Base-by-base conservation (phyloP, 2,329 filamentous ascomycete species). In the Botrytis galanthina region DNA sequence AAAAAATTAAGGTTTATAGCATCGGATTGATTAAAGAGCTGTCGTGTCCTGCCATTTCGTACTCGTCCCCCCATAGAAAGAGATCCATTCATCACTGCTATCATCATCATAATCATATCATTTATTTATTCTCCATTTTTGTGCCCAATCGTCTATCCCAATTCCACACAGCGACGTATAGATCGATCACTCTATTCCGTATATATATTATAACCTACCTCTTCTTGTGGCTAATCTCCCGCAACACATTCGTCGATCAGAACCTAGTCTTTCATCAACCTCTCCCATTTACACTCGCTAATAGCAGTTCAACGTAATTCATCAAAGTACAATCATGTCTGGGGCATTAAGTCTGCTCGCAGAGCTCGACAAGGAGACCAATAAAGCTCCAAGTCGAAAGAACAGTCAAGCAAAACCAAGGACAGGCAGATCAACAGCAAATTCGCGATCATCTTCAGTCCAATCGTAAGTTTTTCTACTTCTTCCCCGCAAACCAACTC, bases 311-410 rank as follows among this genome's bases (percentile, higher is more conserved):
- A 5, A 18, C n/a, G 2, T 29, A 32, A 14, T 5, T 18, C 16
- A 1, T 54, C 51, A n/a, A 29, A 54, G n/a, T 26, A 22, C 35
- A 67, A 37, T 8, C 10, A 72, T 72, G 60, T 67, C 70, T 8
- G 70, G 60, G 22, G 60, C 70, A 32, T 67, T 72, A 44, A 64
- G 62, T 32, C 10, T 72, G 48, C 60, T 72, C 29, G 62, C 48
- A 39, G 60, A 72, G 60, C 70, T 72, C 37, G 70, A 72, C 22
- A 72, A 72, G 48, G 70, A 67, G 61, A 67, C 22, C 5, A 70
- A 20, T 26, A 69, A 69, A 32, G 66, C 66, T 42, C 66, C 66
- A 32, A 69, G 48, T 46, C 57, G 51, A 70, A 70, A 70, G 16
- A 70, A 62, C 60, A 70, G 39, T 70, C 57, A 60, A 70, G 39